These are phyloP conservation scores for Emmonsia crescens DNA, from an alignment of 2,329 filamentous ascomycete genomes.

Conservation along the genomic window DNA sequence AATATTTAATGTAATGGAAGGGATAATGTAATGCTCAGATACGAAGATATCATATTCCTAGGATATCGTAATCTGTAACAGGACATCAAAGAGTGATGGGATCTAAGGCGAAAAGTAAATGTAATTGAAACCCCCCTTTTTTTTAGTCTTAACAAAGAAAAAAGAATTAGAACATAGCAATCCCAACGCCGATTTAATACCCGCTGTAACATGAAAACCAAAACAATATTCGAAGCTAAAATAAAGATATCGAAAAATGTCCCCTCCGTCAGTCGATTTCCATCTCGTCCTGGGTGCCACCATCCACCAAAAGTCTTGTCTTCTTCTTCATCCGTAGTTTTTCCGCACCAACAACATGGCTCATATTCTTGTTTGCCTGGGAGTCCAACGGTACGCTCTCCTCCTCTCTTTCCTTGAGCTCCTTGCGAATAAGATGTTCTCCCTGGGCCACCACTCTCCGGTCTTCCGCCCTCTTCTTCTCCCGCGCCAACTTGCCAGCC, in stretches of 20 bases:
- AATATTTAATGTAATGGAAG: constrained; percentile 7
- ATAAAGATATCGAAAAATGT: background rate
- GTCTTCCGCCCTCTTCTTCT: constrained; percentile 65
- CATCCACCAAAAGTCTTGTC: constrained; percentile 34
- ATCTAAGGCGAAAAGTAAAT: background rate
- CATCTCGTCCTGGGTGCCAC: constrained; percentile 37
- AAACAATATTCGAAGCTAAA: background rate
- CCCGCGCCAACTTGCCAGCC: constrained; percentile 65
- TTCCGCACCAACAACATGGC: constrained; percentile 33
- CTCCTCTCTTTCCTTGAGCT: constrained; percentile 49
- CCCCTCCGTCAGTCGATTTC: constrained; percentile 32
- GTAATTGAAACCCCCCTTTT: background rate
- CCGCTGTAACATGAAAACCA: constrained; percentile 3
- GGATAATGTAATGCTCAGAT: background rate
- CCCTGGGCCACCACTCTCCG: constrained; percentile 84
- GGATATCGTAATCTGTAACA: background rate
- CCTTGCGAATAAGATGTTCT: constrained; percentile 77
- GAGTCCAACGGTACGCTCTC: constrained; percentile 23
- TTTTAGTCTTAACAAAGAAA: background rate
- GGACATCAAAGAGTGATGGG: background rate
- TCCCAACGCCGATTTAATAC: constrained; percentile 1
- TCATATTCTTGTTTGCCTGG: constrained; percentile 29
- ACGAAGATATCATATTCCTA: background rate
- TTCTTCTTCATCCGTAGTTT: constrained; percentile 34
- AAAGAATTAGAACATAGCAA: background rate